These are phyloP conservation scores for Pleurotus tuoliensis DNA, from an alignment of 768 basidiomycete genomes.

Conservation along the genomic window DNA sequence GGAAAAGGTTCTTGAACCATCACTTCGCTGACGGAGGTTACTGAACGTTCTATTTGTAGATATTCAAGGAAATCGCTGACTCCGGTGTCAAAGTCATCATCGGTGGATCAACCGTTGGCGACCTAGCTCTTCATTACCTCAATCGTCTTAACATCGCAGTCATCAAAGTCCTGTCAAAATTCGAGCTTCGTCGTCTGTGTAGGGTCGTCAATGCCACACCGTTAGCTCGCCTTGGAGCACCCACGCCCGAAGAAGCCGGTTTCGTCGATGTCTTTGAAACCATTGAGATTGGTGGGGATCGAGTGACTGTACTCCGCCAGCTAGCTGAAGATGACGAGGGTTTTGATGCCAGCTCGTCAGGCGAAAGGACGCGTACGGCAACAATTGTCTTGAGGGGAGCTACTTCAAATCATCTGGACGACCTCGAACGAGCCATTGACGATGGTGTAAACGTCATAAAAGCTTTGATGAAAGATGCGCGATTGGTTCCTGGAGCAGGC, in stretches of 20 bases:
- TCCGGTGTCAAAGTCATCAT: slow-evolving; percentile 93
- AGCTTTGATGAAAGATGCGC: slow-evolving; percentile 81
- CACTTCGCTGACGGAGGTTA: too few species aligned
- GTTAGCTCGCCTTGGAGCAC: slow-evolving; percentile 91
- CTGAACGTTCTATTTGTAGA: slow-evolving; percentile 44
- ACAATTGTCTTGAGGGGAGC: slow-evolving; percentile 96
- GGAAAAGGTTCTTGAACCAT: slow-evolving; percentile 58
- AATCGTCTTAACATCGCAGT: slow-evolving; percentile 92
- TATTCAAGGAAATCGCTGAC: slow-evolving; percentile 95
- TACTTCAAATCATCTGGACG: slow-evolving; percentile 90
- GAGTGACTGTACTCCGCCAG: slow-evolving; percentile 94
- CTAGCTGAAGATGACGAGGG: slow-evolving; percentile 62
- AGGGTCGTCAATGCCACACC: slow-evolving; percentile 96
- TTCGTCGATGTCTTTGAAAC: slow-evolving; percentile 93
- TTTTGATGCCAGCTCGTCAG: slow-evolving; percentile 43
- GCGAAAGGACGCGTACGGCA: slow-evolving; percentile 82
- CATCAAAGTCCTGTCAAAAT: slow-evolving; percentile 96
- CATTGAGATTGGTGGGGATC: slow-evolving; percentile 94
- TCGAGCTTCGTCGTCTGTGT: slow-evolving; percentile 91
- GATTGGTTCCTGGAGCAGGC: slow-evolving; percentile 92
- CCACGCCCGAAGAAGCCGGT: slow-evolving; percentile 95
- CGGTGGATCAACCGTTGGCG: slow-evolving; percentile 89
- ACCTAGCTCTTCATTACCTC: slow-evolving; percentile 95
- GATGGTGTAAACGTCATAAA: slow-evolving; percentile 98
- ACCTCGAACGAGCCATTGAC: slow-evolving; percentile 93